phyloP scores from a whole-genome alignment of 2,329 filamentous ascomycete species.

The Pseudovirgaria hyperparasitica region DNA sequence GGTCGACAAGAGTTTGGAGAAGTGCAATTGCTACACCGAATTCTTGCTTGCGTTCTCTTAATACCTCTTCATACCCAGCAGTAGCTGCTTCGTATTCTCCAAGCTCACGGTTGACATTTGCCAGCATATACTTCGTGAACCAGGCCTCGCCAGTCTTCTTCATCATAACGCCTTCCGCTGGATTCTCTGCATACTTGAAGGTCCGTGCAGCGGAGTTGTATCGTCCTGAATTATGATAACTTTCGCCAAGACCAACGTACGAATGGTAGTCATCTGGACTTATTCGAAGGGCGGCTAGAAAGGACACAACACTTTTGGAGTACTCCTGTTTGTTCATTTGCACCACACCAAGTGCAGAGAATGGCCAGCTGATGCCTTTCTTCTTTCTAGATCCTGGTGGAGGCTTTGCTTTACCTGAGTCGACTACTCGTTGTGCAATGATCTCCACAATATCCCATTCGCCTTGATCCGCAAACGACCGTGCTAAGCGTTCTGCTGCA shows the following conservation, averaged over 20 bases:
- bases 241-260: conserved; percentile 94
- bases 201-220: conserved; percentile 92
- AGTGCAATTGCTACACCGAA: conserved; percentile 80
- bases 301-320: conserved; percentile 75
- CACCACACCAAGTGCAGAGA: conserved; percentile 82
- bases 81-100: conserved; percentile 83
- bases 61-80: conserved; percentile 59
- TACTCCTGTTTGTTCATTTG: conserved; percentile 93
- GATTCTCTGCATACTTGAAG: conserved; percentile 68
- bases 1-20: conserved; percentile 78
- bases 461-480: conserved; percentile 72
- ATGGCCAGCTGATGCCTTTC: conserved; percentile 91
- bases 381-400: conserved; percentile 89
- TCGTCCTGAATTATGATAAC: conserved; percentile 85
- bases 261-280: conserved; percentile 82
- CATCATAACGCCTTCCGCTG: conserved; percentile 49
- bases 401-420: conserved; percentile 85
- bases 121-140: conserved; percentile 96
- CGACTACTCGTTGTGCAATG: conserved; percentile 77
- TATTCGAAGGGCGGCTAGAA: conserved; percentile 77
- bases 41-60: conserved; percentile 55
- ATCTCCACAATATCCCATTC: conserved; percentile 97
- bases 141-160: conserved; percentile 58
- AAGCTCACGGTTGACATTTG: conserved; percentile 84
- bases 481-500: conserved; percentile 76